phyloP scores from a whole-genome alignment of 805 yeast species.

The Teunomyces gatunensis region DNA sequence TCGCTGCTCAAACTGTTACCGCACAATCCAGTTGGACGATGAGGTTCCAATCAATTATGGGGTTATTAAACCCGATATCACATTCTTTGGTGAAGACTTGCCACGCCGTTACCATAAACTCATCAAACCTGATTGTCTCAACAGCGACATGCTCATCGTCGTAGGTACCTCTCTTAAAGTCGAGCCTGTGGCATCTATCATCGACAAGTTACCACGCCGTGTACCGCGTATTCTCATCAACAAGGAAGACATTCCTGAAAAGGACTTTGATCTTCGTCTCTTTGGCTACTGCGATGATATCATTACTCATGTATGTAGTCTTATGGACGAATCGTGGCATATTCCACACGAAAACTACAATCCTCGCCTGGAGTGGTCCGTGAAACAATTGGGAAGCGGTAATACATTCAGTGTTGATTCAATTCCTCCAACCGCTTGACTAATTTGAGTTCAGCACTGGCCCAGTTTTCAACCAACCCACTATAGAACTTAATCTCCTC shows the following conservation, averaged over 20 bases:
- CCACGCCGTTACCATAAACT: slow-evolving; percentile 39
- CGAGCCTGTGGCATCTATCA: slow-evolving; percentile 43
- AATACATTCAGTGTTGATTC: not conserved
- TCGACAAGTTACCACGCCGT: slow-evolving; percentile 28
- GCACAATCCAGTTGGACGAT: slow-evolving; percentile 21
- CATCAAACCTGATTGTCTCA: slow-evolving; percentile 50
- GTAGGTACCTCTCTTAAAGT: slow-evolving; percentile 86
- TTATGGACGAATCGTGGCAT: slow-evolving; percentile 27
- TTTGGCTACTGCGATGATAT: slow-evolving; percentile 43
- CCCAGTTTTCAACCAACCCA: slow-evolving; percentile 69
- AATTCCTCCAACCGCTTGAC: slow-evolving; percentile 12
- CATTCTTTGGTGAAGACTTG: slow-evolving; percentile 74
- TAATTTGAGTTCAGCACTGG: slow-evolving; percentile 43
- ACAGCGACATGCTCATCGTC: slow-evolving; percentile 76
- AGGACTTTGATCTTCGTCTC: slow-evolving; percentile 38
- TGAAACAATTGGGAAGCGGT: not conserved
- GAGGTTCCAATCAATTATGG: slow-evolving; percentile 25
- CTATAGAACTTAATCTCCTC: slow-evolving; percentile 72
- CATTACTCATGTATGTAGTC: slow-evolving; percentile 31
- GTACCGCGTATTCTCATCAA: slow-evolving; percentile 42
- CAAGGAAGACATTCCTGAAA: slow-evolving; percentile 33
- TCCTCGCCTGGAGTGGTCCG: not conserved
- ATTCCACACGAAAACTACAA: slow-evolving; percentile 14
- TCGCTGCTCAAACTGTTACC: slow-evolving; percentile 48
- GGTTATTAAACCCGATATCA: slow-evolving; percentile 88